Conservation (phyloP, 805 yeast species). For the Cyberlindnera galapagoensis region DNA sequence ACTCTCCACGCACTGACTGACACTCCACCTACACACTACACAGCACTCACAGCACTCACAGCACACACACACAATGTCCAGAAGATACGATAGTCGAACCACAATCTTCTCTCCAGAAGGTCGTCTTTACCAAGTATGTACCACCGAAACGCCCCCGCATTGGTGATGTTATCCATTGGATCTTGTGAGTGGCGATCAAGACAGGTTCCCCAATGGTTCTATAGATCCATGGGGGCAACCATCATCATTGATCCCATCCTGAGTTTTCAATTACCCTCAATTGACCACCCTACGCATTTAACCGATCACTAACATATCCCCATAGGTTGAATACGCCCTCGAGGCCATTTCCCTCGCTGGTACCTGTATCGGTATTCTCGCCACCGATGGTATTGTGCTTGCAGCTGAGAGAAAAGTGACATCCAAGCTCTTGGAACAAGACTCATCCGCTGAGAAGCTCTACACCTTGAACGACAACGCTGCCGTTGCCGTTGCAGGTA, state of each 20-base stretch:
- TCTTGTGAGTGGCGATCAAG: no score
- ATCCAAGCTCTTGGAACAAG: conserved; percentile 87
- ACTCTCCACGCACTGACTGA: no score
- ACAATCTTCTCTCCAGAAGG: conserved; percentile 99
- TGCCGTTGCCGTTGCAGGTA: conserved; percentile 95
- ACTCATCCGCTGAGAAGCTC: conserved; percentile 87
- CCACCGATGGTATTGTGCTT: conserved; percentile 82
- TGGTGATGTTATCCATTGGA: no score
- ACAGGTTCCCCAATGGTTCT: no score
- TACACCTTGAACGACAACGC: conserved; percentile 77
- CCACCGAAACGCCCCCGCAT: no score
- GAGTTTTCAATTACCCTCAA: no score
- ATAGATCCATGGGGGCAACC: no score
- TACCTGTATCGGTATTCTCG: conserved; percentile 90
- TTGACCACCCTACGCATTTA: no score
- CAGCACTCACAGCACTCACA: no score
- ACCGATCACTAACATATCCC: conserved; percentile 5
- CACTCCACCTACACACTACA: no score
- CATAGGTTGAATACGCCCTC: conserved; percentile 83
- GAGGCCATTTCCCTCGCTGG: conserved; percentile 98
- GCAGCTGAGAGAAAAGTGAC: conserved; percentile 98
- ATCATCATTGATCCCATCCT: no score
- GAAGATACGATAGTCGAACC: conserved; percentile 99
- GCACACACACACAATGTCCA: conserved; percentile 45
- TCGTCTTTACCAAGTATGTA: conserved; percentile 81